Conservation (phyloP, 2,329 filamentous ascomycete genomes). For the Xylariaceae sp. region DNA sequence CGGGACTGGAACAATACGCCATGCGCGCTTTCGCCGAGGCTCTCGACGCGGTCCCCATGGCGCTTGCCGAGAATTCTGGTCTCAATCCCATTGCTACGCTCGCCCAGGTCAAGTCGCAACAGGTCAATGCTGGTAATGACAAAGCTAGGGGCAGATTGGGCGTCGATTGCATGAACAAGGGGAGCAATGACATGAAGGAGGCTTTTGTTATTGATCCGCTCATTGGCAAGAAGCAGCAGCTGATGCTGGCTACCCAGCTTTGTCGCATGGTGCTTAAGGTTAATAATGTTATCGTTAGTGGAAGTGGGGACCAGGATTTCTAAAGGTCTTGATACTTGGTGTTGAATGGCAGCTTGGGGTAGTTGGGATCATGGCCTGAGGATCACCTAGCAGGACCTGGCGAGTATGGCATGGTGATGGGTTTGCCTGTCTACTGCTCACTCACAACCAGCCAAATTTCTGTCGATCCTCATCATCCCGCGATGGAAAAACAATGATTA, state of each 20-base stretch:
- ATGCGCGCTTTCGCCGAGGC: slow-evolving; percentile 98
- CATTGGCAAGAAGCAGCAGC: slow-evolving; percentile 96
- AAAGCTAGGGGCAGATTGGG: slow-evolving; percentile 66
- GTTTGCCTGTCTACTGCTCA: too few relatives aligned
- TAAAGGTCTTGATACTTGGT: slow-evolving; percentile 39
- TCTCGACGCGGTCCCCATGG: slow-evolving; percentile 89
- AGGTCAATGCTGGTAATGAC: slow-evolving; percentile 65
- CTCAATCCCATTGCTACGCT: slow-evolving; percentile 94
- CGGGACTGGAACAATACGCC: slow-evolving; percentile 96
- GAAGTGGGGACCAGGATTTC: slow-evolving; percentile 82
- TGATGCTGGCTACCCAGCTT: slow-evolving; percentile 92
- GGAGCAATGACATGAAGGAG: slow-evolving; percentile 95
- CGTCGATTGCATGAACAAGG: slow-evolving; percentile 96
- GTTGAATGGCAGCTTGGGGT: too few relatives aligned
- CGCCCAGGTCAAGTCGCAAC: slow-evolving; percentile 91
- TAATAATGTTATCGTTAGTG: slow-evolving; percentile 93
- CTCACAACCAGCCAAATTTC: too few relatives aligned
- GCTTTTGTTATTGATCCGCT: slow-evolving; percentile 97
- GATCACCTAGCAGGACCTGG: too few relatives aligned
- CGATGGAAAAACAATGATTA: too few relatives aligned
- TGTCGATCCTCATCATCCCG: too few relatives aligned
- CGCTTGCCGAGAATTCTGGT: slow-evolving; percentile 94
- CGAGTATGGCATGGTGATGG: too few relatives aligned
- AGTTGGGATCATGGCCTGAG: too few relatives aligned
- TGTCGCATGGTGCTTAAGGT: slow-evolving; percentile 98